Conservation (phyloP, 306 rosid genomes). For the Glycine latifolia region DNA sequence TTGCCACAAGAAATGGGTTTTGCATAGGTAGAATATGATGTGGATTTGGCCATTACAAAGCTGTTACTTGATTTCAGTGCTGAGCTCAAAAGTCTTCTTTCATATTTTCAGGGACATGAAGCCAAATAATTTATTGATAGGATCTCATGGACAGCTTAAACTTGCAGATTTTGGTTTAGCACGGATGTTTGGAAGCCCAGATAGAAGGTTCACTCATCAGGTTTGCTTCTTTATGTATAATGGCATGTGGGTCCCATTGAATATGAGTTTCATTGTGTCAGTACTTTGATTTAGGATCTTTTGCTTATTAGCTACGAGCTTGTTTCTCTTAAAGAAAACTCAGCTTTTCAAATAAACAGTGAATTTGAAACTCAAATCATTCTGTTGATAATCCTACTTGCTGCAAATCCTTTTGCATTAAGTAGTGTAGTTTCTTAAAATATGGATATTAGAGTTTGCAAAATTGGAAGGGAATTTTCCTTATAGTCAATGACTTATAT, state of each 20-base stretch:
- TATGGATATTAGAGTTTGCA: not conserved
- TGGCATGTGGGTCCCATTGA: slow-evolving; percentile 19
- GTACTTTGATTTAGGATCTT: slow-evolving; percentile 28
- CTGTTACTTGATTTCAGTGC: slow-evolving; percentile 34
- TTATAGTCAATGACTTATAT: slow-evolving; percentile 13
- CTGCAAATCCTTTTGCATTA: not conserved
- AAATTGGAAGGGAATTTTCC: not conserved
- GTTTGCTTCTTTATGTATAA: slow-evolving; percentile 58
- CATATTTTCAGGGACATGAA: slow-evolving; percentile 89
- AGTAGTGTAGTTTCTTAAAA: not conserved
- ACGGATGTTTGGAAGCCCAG: slow-evolving; percentile 96
- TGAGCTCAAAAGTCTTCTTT: slow-evolving; percentile 42
- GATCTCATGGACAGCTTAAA: slow-evolving; percentile 91
- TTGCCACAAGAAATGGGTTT: slow-evolving; percentile 97
- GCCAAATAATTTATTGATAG: slow-evolving; percentile 96
- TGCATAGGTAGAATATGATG: slow-evolving; percentile 72
- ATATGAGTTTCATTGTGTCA: not conserved
- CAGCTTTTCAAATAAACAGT: not conserved
- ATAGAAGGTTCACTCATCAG: slow-evolving; percentile 95
- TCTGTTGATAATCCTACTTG: not conserved
- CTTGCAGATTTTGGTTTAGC: slow-evolving; percentile 99
- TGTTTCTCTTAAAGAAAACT: slow-evolving; percentile 5
- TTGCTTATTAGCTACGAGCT: slow-evolving; percentile 2
- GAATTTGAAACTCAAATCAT: not conserved
- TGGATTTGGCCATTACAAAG: slow-evolving; percentile 4